Base-by-base conservation (phyloP, 1,284 basidiomycete species). In the Puccinia hordei region DNA sequence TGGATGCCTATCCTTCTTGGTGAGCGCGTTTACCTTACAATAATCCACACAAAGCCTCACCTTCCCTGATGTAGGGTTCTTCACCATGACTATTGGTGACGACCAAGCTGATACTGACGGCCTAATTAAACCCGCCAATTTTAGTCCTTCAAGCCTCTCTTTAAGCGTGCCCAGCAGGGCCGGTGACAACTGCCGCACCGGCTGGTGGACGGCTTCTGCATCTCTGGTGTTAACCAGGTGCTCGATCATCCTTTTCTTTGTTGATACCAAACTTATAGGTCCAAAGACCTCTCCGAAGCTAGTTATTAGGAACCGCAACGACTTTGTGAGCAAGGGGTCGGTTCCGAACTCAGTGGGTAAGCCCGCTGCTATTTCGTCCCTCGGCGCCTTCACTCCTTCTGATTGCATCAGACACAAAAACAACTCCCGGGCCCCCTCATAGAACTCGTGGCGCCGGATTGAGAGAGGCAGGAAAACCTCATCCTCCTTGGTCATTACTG, bases 381-480 rank as follows among this genome's bases (percentile, higher is more conserved):
- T n/a, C 15, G 73, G 73, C 27, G 57, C 73, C 0, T 19, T 5
- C 4, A 75, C 73, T 19, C 59, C 73, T 24, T 59, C 59, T 24
- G 55, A 46, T 13, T 68, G 41, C 66, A 68, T 68, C 12, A 68
- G 44, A n/a, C 66, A 68, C 41, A 68, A 30, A 27, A 68, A 68
- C 8, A 5, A 68, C n/a, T 68, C 66, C 41, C 66, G 8, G 41
- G 66, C 66, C 2, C 66, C 66, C 27, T 68, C 44, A 15, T 49
- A 68, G n/a, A 69, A 69, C 24, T 69, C 27, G 24, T 69, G 41
- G 24, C 27, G 44, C 12, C 66, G 41, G 24, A 69, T 69, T 22
- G 24, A 15, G 49, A 27, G 6, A 9, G 27, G 66, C 0, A 69
- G 27, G 24, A 69, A 41, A 30, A 69, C 46, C n/a, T 69, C 66